A percentile compares a stretch with the other conserved stretches of the same genome.
These are phyloP conservation scores for Tephrocybe sp. DNA, from an alignment of 768 basidiomycete genomes.

Conservation along the genomic window DNA sequence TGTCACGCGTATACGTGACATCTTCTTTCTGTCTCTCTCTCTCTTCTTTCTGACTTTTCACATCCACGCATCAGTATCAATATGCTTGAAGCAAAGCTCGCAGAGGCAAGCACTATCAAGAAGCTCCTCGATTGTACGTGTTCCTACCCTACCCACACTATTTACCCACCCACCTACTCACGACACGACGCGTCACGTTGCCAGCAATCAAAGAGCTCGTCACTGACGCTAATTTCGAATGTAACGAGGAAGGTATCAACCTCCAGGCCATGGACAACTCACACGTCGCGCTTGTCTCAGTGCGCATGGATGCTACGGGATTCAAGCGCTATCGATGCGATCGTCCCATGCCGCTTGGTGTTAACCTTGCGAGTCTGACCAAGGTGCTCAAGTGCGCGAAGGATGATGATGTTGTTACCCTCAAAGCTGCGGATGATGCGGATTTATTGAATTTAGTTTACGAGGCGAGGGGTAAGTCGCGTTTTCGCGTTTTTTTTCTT, in stretches of 20 bases:
- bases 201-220: conserved; percentile 99
- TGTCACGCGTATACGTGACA: conserved; percentile 14
- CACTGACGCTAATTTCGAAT: conserved; percentile 96
- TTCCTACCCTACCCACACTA: too few relatives aligned
- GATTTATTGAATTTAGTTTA: conserved; percentile 88
- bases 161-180: too few relatives aligned
- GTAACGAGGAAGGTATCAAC: conserved; percentile 91
- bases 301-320: conserved; percentile 72
- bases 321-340: conserved; percentile 93
- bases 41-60: conserved; percentile 23
- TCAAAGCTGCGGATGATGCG: conserved; percentile 89
- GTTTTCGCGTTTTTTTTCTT: background rate
- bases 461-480: conserved; percentile 82
- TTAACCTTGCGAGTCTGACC: conserved; percentile 82
- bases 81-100: conserved; percentile 91
- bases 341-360: conserved; percentile 87
- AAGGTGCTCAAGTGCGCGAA: conserved; percentile 98
- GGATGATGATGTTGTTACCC: conserved; percentile 88
- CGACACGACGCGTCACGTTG: too few relatives aligned
- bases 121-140: conserved; percentile 86
- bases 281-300: conserved; percentile 94
- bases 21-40: conserved; percentile 13
- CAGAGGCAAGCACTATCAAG: conserved; percentile 86
- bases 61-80: conserved; percentile 5
- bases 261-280: conserved; percentile 99